Base-by-base conservation (phyloP, 352 stramenopile species). In the Phytophthora podocarpi region DNA sequence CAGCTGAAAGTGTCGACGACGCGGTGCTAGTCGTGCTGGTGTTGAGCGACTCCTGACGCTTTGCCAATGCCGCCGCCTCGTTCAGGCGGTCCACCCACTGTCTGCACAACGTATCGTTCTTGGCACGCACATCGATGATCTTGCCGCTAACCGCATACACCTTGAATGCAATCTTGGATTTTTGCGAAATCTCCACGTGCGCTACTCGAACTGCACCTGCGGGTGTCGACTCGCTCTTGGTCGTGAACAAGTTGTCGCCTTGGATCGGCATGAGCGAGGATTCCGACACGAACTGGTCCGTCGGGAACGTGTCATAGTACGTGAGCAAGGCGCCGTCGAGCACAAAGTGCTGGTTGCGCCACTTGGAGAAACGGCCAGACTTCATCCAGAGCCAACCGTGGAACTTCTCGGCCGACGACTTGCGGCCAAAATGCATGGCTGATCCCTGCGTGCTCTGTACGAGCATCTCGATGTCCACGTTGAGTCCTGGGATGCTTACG, bases 301-400 rank as follows among this genome's bases (percentile, higher is more conserved):
- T 88, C n/a, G 85, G 82, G 55, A 91, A 91, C 60, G 82, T 86
- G 57, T 92, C 85, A 64, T 92, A 94, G 64, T 92, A 94, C 23
- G 80, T 90, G 5, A 94, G 50, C 34, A 94, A 52, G 20, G 80
- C 82, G 32, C 85, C 85, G 26, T 91, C 81, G 4, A 94, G 68
- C 42, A 94, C 81, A 59, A 94, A 94, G 46, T 92, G 84, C 78
- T 94, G 82, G 64, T 91, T 91, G 35, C 78, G 83, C 85, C 85
- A 94, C 59, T 91, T 90, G 24, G 75, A 77, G 56, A 94, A 94
- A 15, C 82, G 79, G 7, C 85, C 82, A 3, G 73, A 89, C 52
- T 91, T 91, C 64, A 87, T 92, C 82, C 82, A 94, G 5, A 94
- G 76, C 85, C 82, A 92, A 6, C 85, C 85, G 54, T 92, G 82